Base-by-base conservation (phyloP, 1,139 yeast species). In the Yamadazyma triangularis region DNA sequence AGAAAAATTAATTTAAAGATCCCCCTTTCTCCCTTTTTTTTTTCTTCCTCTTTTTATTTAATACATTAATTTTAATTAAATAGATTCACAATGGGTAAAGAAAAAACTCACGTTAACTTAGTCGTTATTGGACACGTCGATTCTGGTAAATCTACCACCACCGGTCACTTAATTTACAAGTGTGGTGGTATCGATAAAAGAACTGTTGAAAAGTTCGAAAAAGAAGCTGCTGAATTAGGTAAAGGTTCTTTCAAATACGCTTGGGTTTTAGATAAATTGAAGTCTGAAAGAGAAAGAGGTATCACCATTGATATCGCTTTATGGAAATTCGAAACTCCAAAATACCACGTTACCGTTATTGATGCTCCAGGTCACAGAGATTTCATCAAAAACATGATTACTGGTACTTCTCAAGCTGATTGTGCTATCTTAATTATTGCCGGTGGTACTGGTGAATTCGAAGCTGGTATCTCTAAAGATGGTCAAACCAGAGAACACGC, bases 81-180 rank as follows among this genome's bases (percentile, higher is more conserved):
- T 18, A 7, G 9, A 23, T 36, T 22, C 16, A 38, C 27, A 30
- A 57, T 57, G 89, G 91, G 95, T 79, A 86, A 86, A 73, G 95
- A 82, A 65, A 88, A 87, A 84, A 64, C 78, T 73, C 97, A 89
- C 86, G 84, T 89, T 74, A 89, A 89, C 95, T 91, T 89, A 75
- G 97, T 89, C 73, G 97, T 89, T 69, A 89, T 89, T 71, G 97
- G 97, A 73, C 97, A 88, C 93, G 96, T 87, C 95, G 96, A 87
- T 77, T 87, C 96, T 56, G 95, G 95, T 46, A 44, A 45, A 36
- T 52, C 56, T 77, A 87, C 87, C 76, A 87, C 95, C 51, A 87
- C 96, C 66, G 96, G 96, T 73, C 96, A 88, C 82, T 85, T 89
- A 77, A 89, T 89, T 68, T 89, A 71, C 95, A 89, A 89, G 93